Evolutionary conservation across 2,329 filamentous ascomycete genomes (phyloP).

Genomic region (Geosmithia putterillii): DNA sequence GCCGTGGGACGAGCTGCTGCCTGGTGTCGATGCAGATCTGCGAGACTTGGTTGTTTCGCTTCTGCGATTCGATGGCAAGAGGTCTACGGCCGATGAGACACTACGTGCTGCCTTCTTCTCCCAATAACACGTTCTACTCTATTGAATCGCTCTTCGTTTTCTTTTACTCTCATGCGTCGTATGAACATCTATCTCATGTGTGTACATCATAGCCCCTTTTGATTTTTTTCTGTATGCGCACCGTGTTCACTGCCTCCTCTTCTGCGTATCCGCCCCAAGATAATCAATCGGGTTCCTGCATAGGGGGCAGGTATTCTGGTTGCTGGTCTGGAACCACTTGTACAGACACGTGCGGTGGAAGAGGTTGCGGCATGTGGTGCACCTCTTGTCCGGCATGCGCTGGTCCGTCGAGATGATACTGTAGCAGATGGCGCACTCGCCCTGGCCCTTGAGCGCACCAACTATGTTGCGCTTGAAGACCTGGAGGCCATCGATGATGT

Average conservation of each 20-base stretch:
- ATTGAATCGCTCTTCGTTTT: background rate
- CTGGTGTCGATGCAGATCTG: slow-evolving; percentile 42
- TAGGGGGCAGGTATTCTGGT: slow-evolving; percentile 80
- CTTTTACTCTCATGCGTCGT: background rate
- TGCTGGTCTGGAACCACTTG: slow-evolving; percentile 95
- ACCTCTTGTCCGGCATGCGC: slow-evolving; percentile 83
- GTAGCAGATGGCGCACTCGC: slow-evolving; percentile 95
- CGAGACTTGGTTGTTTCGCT: slow-evolving; percentile 54
- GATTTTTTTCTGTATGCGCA: background rate
- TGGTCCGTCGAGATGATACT: slow-evolving; percentile 82
- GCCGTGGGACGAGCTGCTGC: slow-evolving; percentile 59
- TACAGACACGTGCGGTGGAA: slow-evolving; percentile 88
- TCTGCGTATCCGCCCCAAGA: slow-evolving; percentile 25
- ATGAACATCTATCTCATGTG: background rate
- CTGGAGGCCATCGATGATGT: slow-evolving; percentile 73
- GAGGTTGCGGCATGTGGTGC: slow-evolving; percentile 82
- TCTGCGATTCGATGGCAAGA: slow-evolving; percentile 59
- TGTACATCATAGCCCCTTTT: background rate
- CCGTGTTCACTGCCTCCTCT: slow-evolving; percentile 17
- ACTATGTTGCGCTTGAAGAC: slow-evolving; percentile 81
- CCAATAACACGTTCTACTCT: background rate
- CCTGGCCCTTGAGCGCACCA: slow-evolving; percentile 82
- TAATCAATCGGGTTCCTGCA: slow-evolving; percentile 80
- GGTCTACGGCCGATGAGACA: slow-evolving; percentile 46
- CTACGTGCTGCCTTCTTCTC: background rate